Evolutionary conservation across 2,329 filamentous ascomycete genomes (phyloP), one percentile per base, ranked within the genome.

Genomic region (Alternaria dauci): DNA sequence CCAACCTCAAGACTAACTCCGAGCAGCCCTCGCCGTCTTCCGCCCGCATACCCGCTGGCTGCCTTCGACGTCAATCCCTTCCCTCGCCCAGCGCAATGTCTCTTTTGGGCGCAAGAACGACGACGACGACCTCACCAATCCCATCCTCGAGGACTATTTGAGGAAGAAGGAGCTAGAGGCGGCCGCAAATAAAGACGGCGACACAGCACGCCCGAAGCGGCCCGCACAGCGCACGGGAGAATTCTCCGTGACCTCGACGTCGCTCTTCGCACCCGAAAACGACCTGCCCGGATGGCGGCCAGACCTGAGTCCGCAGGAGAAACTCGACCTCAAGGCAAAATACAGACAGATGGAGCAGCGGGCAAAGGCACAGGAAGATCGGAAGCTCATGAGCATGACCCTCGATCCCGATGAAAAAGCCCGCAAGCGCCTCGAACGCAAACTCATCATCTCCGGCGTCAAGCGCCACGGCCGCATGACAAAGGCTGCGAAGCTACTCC

Each of bases 361-460:
- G 12, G 59, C 47, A 2, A 36, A 63, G 30, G 46, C 52, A 4
- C 64, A 75, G 11, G 56, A 58, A 8, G 59, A 71, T 38, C 84
- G 85, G 68, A 86, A 91, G 82, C 85, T 86, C 57, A 82, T 86
- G 58, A 86, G 86, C 28, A 57, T 65, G 55, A 69, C 51, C 26
- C 80, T 92, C 47, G 91, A 97, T 77, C 95, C 95, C 5, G 87
- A 91, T 68, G 93, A 94, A 16, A 80, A 84, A 44, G 85, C 85
- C 58, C 87, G 93, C 59, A 82, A 88, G 55, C 86, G 89, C 59
- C 97, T 91, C 88, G 89, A 96, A 81, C 86, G 92, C 71, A 93
- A 90, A 79, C 93, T 94, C 85, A 87, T 96, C 41, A 90, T 94
- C 56, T 88, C 91, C 68, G 87, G 91, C 77, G 85, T 97, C 50